phyloP scores from a whole-genome alignment of 2,329 filamentous ascomycete genomes.

The Monilinia vaccinii-corymbosi region DNA sequence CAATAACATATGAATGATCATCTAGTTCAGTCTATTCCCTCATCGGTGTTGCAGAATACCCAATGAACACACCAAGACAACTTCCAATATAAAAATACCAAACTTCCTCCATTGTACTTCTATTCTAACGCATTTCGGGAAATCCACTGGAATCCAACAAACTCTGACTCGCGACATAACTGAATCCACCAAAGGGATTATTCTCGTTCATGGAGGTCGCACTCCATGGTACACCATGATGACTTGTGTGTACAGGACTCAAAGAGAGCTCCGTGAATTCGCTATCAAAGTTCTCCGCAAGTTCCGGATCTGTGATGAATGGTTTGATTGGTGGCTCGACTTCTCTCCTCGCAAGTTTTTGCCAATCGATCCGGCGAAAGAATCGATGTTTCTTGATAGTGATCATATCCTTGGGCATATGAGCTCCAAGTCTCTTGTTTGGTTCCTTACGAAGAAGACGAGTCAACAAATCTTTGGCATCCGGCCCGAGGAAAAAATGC shows the following conservation, averaged over 20 bases:
- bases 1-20: neutral
- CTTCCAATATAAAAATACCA: neutral
- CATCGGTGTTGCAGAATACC: neutral
- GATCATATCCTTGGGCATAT: conserved; percentile 80
- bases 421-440: conserved; percentile 74
- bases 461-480: conserved; percentile 89
- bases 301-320: conserved; percentile 86
- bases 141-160: conserved; percentile 27
- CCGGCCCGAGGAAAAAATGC: conserved; percentile 82
- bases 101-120: neutral
- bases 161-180: conserved; percentile 30
- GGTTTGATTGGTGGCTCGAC: conserved; percentile 84
- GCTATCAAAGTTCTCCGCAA: conserved; percentile 91
- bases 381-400: conserved; percentile 89
- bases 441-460: conserved; percentile 89
- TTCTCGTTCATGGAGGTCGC: conserved; percentile 15
- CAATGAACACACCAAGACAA: neutral
- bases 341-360: conserved; percentile 71
- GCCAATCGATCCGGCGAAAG: conserved; percentile 96
- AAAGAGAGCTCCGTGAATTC: conserved; percentile 84
- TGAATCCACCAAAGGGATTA: conserved; percentile 30
- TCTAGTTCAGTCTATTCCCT: neutral
- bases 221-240: conserved; percentile 21
- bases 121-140: conserved; percentile 13
- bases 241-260: conserved; percentile 53